phyloP scores from a whole-genome alignment of 2,329 filamentous ascomycete species.

The Ophiostoma perfectum region DNA sequence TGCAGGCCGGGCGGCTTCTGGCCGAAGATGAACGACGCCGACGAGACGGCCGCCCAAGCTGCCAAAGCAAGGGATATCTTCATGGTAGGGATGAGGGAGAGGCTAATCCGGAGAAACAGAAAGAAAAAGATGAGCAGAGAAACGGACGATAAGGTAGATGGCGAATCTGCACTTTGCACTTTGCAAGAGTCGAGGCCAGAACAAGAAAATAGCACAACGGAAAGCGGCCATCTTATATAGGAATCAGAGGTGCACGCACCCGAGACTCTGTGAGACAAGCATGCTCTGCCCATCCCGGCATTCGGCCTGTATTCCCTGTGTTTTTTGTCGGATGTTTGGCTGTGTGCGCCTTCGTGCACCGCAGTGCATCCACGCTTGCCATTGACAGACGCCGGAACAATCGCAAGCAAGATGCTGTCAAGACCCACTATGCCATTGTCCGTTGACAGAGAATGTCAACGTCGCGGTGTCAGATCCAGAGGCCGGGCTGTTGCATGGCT shows the following conservation, averaged over 20 bases:
- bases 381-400: constrained; percentile 1
- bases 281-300: neutral
- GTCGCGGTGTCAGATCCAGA: too few species aligned
- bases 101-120: neutral
- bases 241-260: neutral
- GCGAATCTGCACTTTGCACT: too few species aligned
- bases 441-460: too few species aligned
- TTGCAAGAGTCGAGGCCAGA: too few species aligned
- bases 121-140: neutral
- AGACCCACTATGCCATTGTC: neutral
- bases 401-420: neutral
- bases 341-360: neutral
- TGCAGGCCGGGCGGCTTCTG: constrained; percentile 11
- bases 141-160: neutral
- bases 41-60: neutral
- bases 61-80: neutral
- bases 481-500: too few species aligned
- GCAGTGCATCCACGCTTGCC: neutral
- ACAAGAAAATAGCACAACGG: too few species aligned
- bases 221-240: too few species aligned
- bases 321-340: neutral
- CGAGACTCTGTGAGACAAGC: neutral
- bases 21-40: neutral
- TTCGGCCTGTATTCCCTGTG: neutral
- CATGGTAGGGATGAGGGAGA: neutral